These are phyloP conservation scores for Dictyostelium purpureum DNA, from an alignment of 78 protist species.

Conservation along the genomic window DNA sequence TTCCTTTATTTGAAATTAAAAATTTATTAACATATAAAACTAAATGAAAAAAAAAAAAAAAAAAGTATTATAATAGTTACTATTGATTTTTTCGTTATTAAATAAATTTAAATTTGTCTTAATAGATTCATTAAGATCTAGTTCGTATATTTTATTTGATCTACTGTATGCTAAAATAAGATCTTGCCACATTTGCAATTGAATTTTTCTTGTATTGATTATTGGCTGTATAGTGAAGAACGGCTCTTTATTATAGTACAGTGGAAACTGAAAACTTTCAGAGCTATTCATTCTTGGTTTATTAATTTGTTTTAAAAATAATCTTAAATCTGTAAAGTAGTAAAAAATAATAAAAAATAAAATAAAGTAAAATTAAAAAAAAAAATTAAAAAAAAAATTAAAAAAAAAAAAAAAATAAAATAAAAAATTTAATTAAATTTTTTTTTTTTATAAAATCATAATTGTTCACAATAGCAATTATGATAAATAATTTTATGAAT, in stretches of 20 bases:
- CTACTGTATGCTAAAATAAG: conserved; percentile 59
- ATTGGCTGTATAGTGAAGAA: conserved; percentile 82
- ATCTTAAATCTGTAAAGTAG: background rate
- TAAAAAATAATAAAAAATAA: too few species aligned
- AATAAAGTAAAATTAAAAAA: background rate
- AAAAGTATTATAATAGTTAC: too few species aligned
- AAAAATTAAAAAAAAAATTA: background rate
- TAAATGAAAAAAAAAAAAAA: background rate
- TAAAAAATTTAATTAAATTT: too few species aligned
- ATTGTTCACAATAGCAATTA: too few species aligned
- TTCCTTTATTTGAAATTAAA: conserved; percentile 22
- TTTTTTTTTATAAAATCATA: too few species aligned
- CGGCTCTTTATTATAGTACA: conserved; percentile 70
- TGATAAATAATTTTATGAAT: too few species aligned
- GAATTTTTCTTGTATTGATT: conserved; percentile 67
- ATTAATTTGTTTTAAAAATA: background rate
- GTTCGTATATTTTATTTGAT: conserved; percentile 48
- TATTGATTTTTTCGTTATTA: conserved; percentile 62
- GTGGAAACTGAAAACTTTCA: conserved; percentile 67
- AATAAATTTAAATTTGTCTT: conserved; percentile 44
- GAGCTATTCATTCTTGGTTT: background rate
- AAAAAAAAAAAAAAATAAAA: too few species aligned
- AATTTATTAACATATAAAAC: background rate
- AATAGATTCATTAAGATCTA: conserved; percentile 70
- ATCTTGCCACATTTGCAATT: conserved; percentile 80